Conservation (phyloP, 129 eudicot species). For the Scalesia atractyloides region DNA sequence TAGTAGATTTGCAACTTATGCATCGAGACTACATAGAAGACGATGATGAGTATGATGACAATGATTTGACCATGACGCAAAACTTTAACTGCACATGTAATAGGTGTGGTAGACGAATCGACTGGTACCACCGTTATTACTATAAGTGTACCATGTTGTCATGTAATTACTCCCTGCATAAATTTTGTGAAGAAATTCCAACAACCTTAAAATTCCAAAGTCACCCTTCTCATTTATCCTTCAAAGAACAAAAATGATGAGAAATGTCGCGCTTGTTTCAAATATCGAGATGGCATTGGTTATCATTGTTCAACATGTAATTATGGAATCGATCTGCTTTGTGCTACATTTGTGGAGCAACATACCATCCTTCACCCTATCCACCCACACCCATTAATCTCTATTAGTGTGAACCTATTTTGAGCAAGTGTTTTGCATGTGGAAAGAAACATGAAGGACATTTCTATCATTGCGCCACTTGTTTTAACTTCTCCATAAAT, state of each 20-base stretch:
- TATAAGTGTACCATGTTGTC: constrained; percentile 11
- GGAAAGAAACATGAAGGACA: not conserved
- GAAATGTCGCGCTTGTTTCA: not conserved
- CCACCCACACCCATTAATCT: not conserved
- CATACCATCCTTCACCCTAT: not conserved
- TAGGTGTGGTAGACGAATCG: not conserved
- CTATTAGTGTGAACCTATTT: not conserved
- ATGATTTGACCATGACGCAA: not conserved
- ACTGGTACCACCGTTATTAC: constrained; percentile 23
- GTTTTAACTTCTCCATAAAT: constrained; percentile 10
- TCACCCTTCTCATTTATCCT: constrained; percentile 16
- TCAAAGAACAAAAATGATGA: not conserved
- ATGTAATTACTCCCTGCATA: not conserved
- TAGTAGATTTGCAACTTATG: not conserved
- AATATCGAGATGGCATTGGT: not conserved
- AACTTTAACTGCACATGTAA: not conserved
- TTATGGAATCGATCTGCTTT: constrained; percentile 13
- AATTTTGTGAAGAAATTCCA: not conserved
- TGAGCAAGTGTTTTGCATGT: constrained; percentile 8
- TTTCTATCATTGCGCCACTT: constrained; percentile 3
- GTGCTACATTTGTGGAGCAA: constrained; percentile 15
- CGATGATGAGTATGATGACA: not conserved
- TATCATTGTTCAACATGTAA: constrained; percentile 13
- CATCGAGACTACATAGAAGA: constrained; percentile 9
- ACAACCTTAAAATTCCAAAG: constrained; percentile 5